Percentiles rank a stretch among this genome's conserved stretches.
phyloP scores from a whole-genome alignment of 257 asterid species.

The Mitragyna speciosa region DNA sequence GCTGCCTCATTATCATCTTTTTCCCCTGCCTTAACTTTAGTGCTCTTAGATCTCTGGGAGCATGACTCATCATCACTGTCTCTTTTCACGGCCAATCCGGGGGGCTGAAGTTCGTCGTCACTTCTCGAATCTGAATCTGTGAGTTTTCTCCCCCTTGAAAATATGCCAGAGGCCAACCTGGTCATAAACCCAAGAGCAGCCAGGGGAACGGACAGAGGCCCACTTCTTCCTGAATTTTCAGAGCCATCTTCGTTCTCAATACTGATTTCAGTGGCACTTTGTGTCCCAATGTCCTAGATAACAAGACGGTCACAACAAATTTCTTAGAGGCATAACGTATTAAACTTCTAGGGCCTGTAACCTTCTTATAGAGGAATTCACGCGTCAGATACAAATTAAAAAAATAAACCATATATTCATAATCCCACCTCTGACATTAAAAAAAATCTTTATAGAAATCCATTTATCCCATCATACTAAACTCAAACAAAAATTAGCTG shows the following conservation, averaged over 20 bases:
- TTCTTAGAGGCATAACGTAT: background rate
- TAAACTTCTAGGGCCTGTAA: background rate
- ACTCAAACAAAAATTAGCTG: background rate
- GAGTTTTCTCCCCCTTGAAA: conserved; percentile 68
- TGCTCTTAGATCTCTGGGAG: conserved; percentile 45
- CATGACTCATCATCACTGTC: conserved; percentile 44
- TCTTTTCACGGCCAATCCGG: conserved; percentile 38
- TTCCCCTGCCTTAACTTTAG: conserved; percentile 41
- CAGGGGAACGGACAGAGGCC: conserved; percentile 76
- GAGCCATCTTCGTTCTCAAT: conserved; percentile 51
- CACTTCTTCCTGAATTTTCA: conserved; percentile 68
- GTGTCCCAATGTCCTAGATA: conserved; percentile 50
- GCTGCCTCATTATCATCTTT: conserved; percentile 36
- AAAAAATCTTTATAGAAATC: background rate
- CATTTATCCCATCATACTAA: background rate
- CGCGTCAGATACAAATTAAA: background rate
- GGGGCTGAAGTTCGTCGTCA: conserved; percentile 55
- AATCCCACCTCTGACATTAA: background rate
- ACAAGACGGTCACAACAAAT: conserved; percentile 7
- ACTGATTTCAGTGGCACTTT: conserved; percentile 45
- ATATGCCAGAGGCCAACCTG: conserved; percentile 87
- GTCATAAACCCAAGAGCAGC: conserved; percentile 94
- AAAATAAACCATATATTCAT: background rate
- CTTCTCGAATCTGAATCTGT: conserved; percentile 55
- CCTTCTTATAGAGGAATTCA: background rate